A percentile compares a stretch with the other conserved stretches of the same genome.
phyloP scores from a whole-genome alignment of 768 basidiomycete species.

The Hemileccinum impolitum region DNA sequence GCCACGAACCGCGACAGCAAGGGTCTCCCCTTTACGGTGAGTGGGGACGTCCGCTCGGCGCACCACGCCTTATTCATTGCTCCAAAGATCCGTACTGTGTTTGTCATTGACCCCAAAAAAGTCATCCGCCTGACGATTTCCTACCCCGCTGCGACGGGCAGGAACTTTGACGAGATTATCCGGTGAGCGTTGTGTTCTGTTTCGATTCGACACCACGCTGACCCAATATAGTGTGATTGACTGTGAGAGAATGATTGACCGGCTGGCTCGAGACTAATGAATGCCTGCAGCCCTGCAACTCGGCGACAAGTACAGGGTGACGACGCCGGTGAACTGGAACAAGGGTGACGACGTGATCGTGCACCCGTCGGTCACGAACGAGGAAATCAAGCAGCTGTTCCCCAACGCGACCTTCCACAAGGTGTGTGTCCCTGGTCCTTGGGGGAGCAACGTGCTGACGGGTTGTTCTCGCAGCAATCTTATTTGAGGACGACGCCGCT shows the following conservation, averaged over 20 bases:
- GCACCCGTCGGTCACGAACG: slow-evolving; percentile 75
- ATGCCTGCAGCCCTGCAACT: slow-evolving; percentile 68
- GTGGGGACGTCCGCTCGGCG: background rate
- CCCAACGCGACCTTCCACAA: slow-evolving; percentile 77
- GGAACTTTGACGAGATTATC: slow-evolving; percentile 80
- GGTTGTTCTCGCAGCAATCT: slow-evolving; percentile 43
- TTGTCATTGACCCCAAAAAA: slow-evolving; percentile 96
- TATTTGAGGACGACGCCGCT: slow-evolving; percentile 84
- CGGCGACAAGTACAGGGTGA: slow-evolving; percentile 79
- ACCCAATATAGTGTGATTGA: slow-evolving; percentile 66
- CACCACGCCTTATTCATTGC: background rate
- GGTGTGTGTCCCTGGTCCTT: slow-evolving; percentile 45
- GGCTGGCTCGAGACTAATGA: slow-evolving; percentile 26
- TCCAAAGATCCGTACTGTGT: slow-evolving; percentile 86
- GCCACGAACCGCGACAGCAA: slow-evolving; percentile 82
- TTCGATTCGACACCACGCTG: background rate
- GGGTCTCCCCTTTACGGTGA: slow-evolving; percentile 90
- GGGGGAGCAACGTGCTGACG: background rate
- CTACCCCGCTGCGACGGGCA: slow-evolving; percentile 95
- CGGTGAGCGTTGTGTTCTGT: slow-evolving; percentile 35
- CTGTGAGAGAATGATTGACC: slow-evolving; percentile 32
- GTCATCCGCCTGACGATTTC: slow-evolving; percentile 84
- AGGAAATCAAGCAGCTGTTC: slow-evolving; percentile 91
- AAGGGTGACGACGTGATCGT: slow-evolving; percentile 94
- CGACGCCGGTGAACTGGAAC: slow-evolving; percentile 94